A percentile compares a stretch with the other conserved stretches of the same genome.
Conservation (phyloP, 108 stramenopile genomes). For the Nitzschia sp. region DNA sequence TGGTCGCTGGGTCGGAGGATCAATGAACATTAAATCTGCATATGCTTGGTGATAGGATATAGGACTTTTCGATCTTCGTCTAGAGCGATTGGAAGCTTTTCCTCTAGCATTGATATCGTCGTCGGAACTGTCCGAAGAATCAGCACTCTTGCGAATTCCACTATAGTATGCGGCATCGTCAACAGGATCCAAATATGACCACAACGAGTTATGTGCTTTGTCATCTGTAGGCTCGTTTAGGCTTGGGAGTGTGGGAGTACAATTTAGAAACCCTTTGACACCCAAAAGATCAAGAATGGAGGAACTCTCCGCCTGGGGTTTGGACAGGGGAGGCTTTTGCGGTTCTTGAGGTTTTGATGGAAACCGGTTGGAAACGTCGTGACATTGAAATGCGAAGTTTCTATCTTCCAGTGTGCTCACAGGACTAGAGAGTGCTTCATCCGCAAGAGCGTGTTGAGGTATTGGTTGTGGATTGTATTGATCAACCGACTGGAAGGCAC, state of each 20-base stretch:
- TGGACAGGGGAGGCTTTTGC: neutral
- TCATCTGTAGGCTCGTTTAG: neutral
- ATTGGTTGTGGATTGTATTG: neutral
- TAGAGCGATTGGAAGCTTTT: neutral
- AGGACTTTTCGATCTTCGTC: neutral
- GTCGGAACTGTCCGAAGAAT: slow-evolving; percentile 10
- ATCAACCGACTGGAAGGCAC: neutral
- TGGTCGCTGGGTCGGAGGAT: neutral
- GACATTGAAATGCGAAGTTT: slow-evolving; percentile 2
- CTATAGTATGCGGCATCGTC: slow-evolving; percentile 5
- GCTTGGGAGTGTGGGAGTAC: neutral
- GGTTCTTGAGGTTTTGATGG: neutral
- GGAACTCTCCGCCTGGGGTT: neutral
- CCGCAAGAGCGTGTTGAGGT: neutral
- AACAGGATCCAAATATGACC: slow-evolving; percentile 15
- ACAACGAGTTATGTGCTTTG: slow-evolving; percentile 2
- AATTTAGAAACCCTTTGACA: neutral
- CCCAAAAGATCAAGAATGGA: neutral
- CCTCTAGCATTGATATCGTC: slow-evolving; percentile 1
- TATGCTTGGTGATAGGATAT: neutral
- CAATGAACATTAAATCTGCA: slow-evolving; percentile 21
- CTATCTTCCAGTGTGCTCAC: neutral
- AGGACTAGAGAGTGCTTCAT: neutral
- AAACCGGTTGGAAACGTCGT: slow-evolving; percentile 5
- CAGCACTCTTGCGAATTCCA: neutral